phyloP scores from a whole-genome alignment of 2,329 filamentous ascomycete genomes.

The Paraphaeosphaeria sporulosa region DNA sequence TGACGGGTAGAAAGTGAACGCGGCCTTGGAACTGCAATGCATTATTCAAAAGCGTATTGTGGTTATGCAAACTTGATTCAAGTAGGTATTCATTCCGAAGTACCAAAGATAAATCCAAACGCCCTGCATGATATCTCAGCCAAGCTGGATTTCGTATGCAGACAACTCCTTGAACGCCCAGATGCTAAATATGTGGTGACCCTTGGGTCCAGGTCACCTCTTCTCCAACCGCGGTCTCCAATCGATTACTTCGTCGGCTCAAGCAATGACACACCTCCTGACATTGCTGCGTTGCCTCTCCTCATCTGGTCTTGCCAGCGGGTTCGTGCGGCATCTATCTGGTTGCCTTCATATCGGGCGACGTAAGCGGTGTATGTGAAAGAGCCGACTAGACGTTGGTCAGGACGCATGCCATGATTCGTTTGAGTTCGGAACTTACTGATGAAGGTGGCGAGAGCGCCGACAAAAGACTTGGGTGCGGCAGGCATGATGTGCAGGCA shows the following conservation, averaged over 20 bases:
- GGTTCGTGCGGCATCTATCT: slow-evolving; percentile 41
- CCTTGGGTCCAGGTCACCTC: too few relatives aligned
- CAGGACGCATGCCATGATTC: slow-evolving; percentile 12
- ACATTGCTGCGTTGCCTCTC: slow-evolving; percentile 17
- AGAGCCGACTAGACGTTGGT: slow-evolving; percentile 28
- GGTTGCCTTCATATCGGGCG: slow-evolving; percentile 41
- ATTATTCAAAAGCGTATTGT: too few relatives aligned
- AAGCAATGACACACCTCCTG: slow-evolving; percentile 9
- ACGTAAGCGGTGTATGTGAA: slow-evolving; percentile 44
- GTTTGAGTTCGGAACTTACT: slow-evolving; percentile 25
- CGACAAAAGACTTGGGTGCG: slow-evolving; percentile 41
- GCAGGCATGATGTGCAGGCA: slow-evolving; percentile 36
- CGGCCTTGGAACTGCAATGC: too few relatives aligned
- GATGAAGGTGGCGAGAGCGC: slow-evolving; percentile 42
- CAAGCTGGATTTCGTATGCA: slow-evolving; percentile 8
- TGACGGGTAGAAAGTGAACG: too few relatives aligned
- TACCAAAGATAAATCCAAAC: background rate
- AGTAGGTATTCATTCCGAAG: too few relatives aligned
- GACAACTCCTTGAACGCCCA: background rate
- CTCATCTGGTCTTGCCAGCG: slow-evolving; percentile 42
- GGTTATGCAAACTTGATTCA: too few relatives aligned
- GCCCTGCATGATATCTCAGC: slow-evolving; percentile 2
- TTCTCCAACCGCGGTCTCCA: background rate
- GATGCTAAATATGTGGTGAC: background rate
- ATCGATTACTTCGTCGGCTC: slow-evolving; percentile 7